Evolutionary conservation across 768 basidiomycete genomes (phyloP), one percentile per base, ranked within the genome.

Genomic region (Amyloporia xantha): DNA sequence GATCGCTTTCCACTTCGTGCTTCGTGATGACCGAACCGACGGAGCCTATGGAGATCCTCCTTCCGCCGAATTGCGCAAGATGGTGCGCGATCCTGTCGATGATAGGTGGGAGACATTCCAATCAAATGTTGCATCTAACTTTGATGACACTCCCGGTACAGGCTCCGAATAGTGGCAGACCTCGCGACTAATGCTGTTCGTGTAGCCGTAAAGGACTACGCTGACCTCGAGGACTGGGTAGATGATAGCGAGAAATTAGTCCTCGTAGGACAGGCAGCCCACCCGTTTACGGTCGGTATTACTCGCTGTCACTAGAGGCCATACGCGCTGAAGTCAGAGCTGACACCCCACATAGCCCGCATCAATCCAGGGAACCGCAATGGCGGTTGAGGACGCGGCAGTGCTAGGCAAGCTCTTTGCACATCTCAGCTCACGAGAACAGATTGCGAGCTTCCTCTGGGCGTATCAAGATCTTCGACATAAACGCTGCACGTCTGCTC

Each of bases 321-420:
- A 17, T 13, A 17, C 20, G 23, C 17, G 15, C n/a, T n/a, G n/a
- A n/a, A n/a, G n/a, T n/a, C n/a, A n/a, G 17, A 3, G 15, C 20
- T 40, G 23, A 21, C 10, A 25, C 25, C 41, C 38, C 11, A 39
- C n/a, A 13, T 24, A 69, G 67, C 65, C 67, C 3, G 63, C 62
- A 10, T 49, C 61, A 3, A 55, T 65, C 5, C 69, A 71, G 48
- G 62, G 58, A 10, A 54, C 62, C 6, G 63, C 65, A 20, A 68
- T 70, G 65, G 65, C 62, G 6, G 48, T 70, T 24, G 71, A 72
- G 43, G 71, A 72, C 48, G 68, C 68, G 4, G 68, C 67, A 7
- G 67, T 71, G 2, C 59, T 72, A 9, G 69, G 63, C 26, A 68
- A 66, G 50, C 56, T 72, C 23, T 71, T 72, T 59, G 63, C 66